Base-by-base conservation (phyloP, 306 rosid genomes). In the Mimosa pudica region DNA sequence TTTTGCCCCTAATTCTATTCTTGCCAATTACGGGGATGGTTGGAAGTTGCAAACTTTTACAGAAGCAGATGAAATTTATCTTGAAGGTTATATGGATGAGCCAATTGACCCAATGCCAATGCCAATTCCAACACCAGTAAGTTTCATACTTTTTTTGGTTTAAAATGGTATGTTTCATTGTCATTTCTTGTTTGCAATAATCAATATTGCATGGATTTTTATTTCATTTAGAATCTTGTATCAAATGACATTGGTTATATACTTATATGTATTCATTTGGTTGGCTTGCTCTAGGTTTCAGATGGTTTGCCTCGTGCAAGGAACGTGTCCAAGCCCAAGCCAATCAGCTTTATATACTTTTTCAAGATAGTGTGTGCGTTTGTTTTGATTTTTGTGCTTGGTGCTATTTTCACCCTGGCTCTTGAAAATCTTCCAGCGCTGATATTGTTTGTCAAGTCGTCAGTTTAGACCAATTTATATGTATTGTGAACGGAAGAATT, bases 391-490 rank as follows among this genome's bases (percentile, higher is more conserved):
- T 93, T 93, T 81, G 81, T 88, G 10, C 88, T 93, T 14, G 93
- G 89, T 66, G 89, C 90, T 70, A 69, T 88, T 61, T 83, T 91
- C 69, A 88, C 98, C 8, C 55, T 88, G 80, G 84, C 87, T 83
- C 94, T 93, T 14, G 97, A 93, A 72, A 86, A 86, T 84, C 90
- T 93, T 82, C 98, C 97, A 55, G 54, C 33, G 13, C 35, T 93
- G 61, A 76, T 93, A 71, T 49, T 79, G 58, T 85, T 66, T 79
- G 57, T 84, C 18, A 78, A 79, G 49, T 85, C 86, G 74, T 76
- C 74, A 42, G 20, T 78, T 20, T 87, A 57, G 49, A 62, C 35
- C 47, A 47, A 70, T 57, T 36, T 20, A 10, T 78, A 12, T 75
- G 10, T 41, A 70, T 70, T 79, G 54, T 30, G 18, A 51, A 65